Base-by-base conservation (phyloP, 1,284 basidiomycete genomes). In the Pseudomicrostroma phylloplanum region DNA sequence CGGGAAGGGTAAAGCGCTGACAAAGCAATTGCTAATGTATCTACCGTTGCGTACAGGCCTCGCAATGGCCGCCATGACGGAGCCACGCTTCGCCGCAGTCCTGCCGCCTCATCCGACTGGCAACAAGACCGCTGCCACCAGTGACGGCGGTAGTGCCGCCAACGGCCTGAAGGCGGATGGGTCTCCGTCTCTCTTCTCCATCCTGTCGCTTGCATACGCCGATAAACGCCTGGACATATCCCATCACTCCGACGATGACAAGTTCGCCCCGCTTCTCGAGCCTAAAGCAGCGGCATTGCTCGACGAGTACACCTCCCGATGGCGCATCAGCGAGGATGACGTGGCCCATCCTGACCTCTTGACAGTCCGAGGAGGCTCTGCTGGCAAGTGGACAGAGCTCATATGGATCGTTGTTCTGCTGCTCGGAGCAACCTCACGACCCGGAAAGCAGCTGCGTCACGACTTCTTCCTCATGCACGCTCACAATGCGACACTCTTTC, bases 331-430 rank as follows among this genome's bases (percentile, higher is more conserved):
- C 26, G 21, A 15, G 25, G 54, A 25, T 11, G 25, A 55, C 26
- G 54, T 15, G 6, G 54, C 2, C 17, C 26, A 30, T 8, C 54
- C 54, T n/a, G 25, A 30, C 54, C 25, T 15, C 25, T 15, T 55
- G 9, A 39, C 54, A 2, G 17, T 25, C 15, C 21, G 26, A 30
- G 54, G 54, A 12, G 54, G 54, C 54, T 55, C 26, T 25, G 86
- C 90, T 78, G 73, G 26, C 13, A 54, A 54, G 13, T 54, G 36
- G 19, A 17, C 25, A 13, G 59, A 60, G 54, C 53, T 60, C 2
- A 23, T 39, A 2, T 60, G 59, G 59, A 11, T 60, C 40, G 30
- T 42, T 23, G 51, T 41, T 21, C 36, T 60, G 12, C 51, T 60
- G 6, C 12, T 60, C 13, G 59, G 59, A 30, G 59, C 59, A 9